These are phyloP conservation scores for Penicillium freii DNA, from an alignment of 2,329 filamentous ascomycete species.

Conservation along the genomic window DNA sequence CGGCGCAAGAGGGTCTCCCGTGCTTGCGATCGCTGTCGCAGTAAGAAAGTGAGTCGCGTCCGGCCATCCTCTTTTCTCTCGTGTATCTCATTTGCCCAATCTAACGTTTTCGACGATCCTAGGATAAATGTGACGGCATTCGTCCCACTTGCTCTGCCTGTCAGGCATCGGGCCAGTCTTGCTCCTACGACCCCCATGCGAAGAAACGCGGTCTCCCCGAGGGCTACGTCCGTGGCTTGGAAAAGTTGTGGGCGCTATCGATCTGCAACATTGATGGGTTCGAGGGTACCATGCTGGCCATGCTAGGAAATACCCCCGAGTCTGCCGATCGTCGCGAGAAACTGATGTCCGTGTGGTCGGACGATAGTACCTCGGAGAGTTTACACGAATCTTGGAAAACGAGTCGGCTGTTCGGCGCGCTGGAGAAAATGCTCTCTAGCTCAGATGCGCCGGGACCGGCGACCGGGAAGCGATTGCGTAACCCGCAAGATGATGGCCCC, in stretches of 20 bases:
- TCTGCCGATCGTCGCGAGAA: conserved; percentile 33
- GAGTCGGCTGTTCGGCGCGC: conserved; percentile 37
- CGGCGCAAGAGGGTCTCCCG: conserved; percentile 48
- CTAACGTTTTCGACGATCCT: not conserved
- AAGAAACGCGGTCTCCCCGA: conserved; percentile 49
- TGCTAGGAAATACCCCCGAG: conserved; percentile 39
- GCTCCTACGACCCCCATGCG: conserved; percentile 45
- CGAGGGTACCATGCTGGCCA: conserved; percentile 41
- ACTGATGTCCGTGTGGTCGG: conserved; percentile 41
- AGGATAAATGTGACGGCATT: conserved; percentile 47
- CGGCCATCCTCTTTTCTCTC: not conserved
- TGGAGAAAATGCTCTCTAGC: conserved; percentile 44
- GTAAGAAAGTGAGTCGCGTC: conserved; percentile 38
- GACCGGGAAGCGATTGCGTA: conserved; percentile 37
- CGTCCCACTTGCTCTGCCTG: conserved; percentile 46
- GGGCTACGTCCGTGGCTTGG: conserved; percentile 48
- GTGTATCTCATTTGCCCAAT: not conserved
- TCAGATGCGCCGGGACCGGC: conserved; percentile 25
- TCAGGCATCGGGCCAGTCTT: conserved; percentile 39
- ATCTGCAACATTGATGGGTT: conserved; percentile 47
- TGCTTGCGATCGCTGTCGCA: conserved; percentile 47
- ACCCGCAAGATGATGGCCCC: conserved; percentile 26
- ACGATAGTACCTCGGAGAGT: conserved; percentile 42
- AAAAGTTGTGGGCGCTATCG: conserved; percentile 47
- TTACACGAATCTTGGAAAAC: conserved; percentile 48